Evolutionary conservation across 2,329 filamentous ascomycete species (phyloP).

Genomic region (Fusarium illudens): DNA sequence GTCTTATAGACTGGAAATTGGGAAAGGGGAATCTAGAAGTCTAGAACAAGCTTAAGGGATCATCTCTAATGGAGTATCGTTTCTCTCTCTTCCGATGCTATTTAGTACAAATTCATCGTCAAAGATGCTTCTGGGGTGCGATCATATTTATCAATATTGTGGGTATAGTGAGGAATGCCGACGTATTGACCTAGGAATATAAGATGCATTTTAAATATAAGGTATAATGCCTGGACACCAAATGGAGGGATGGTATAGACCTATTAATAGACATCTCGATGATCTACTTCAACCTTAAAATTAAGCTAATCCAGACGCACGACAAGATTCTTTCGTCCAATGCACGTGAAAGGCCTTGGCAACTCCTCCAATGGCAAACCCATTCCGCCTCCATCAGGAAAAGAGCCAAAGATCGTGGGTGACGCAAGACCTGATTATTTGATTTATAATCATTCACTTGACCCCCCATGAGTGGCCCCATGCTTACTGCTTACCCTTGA

Average conservation of each 20-base stretch:
- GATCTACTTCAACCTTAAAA: neutral
- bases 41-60: too few species aligned
- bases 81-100: too few species aligned
- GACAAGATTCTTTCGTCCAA: neutral
- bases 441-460: neutral
- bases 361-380: neutral
- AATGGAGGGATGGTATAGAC: neutral
- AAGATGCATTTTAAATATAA: too few species aligned
- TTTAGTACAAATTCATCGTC: too few species aligned
- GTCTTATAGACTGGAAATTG: too few species aligned
- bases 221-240: too few species aligned
- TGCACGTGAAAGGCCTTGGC: neutral
- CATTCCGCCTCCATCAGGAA: neutral
- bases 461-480: neutral
- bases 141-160: too few species aligned
- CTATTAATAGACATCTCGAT: neutral
- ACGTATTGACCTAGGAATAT: too few species aligned
- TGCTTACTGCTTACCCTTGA: neutral
- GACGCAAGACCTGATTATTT: neutral
- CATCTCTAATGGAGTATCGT: too few species aligned
- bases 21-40: too few species aligned
- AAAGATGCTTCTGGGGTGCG: too few species aligned
- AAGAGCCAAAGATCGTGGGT: neutral
- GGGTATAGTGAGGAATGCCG: too few species aligned
- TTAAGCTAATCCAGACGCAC: neutral